These are phyloP conservation scores for Syzygium malaccense DNA, from an alignment of 441 rosid species.

Conservation along the genomic window DNA sequence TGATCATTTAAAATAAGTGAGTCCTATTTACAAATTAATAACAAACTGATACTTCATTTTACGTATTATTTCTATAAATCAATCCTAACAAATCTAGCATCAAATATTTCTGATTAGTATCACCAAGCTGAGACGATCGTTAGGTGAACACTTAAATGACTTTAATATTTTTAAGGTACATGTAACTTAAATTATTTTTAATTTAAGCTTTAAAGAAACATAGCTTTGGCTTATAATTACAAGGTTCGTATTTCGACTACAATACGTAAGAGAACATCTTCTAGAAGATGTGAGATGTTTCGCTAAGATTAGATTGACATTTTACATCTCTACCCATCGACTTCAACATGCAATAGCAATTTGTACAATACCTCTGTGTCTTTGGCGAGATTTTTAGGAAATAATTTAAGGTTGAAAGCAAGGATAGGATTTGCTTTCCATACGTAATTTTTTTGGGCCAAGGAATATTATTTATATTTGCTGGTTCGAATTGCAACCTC, in stretches of 20 bases:
- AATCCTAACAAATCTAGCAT: neutral
- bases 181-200: neutral
- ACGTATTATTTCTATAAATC: too few relatives aligned
- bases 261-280: neutral
- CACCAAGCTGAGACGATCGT: neutral
- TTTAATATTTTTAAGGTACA: neutral
- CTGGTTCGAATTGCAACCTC: neutral
- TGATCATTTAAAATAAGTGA: too few relatives aligned
- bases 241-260: neutral
- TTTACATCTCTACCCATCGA: neutral
- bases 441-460: neutral
- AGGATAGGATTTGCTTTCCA: neutral
- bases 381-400: neutral
- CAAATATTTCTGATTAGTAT: neutral
- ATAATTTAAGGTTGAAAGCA: neutral
- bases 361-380: fast-evolving
- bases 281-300: neutral
- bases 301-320: neutral
- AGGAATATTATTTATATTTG: neutral
- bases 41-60: too few relatives aligned
- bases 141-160: neutral
- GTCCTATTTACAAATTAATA: too few relatives aligned
- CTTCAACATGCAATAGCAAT: neutral
- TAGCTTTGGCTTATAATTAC: neutral
- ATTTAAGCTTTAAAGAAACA: neutral